Conservation (phyloP, 2,329 filamentous ascomycete species). For the Sclerotinia sclerotiorum region DNA sequence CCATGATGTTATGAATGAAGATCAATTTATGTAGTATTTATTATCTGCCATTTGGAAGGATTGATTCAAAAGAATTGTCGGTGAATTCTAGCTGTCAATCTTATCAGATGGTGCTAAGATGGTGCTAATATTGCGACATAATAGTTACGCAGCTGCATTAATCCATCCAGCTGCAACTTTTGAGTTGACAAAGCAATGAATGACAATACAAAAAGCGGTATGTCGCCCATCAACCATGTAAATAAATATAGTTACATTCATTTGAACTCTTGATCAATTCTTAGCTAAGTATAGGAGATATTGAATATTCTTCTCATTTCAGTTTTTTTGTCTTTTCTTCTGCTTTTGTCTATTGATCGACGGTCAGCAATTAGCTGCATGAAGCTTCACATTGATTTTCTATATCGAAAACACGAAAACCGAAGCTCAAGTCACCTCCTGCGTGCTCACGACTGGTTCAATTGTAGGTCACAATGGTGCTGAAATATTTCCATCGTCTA, state of each 20-base stretch:
- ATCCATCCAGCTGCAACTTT: not conserved
- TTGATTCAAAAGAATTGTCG: not conserved
- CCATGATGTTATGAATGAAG: not conserved
- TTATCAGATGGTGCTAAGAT: not conserved
- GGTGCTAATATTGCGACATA: not conserved
- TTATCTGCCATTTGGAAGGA: not conserved
- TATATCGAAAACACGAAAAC: not conserved
- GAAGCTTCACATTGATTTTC: conserved; percentile 7
- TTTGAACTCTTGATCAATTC: not conserved
- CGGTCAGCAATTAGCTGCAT: not conserved
- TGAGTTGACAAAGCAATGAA: not conserved
- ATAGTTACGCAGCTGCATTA: not conserved
- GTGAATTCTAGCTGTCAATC: not conserved
- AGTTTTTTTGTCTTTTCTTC: not conserved
- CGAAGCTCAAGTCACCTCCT: not conserved
- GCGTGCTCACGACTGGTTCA: not conserved
- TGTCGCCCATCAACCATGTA: not conserved
- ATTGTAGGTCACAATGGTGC: conserved; percentile 28
- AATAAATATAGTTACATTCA: not conserved
- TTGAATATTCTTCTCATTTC: not conserved
- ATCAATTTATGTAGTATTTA: not conserved
- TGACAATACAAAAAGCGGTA: not conserved
- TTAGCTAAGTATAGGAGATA: not conserved
- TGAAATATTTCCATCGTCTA: conserved; percentile 25
- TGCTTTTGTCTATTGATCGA: not conserved